phyloP scores from a whole-genome alignment of 1,284 basidiomycete genomes.

The Trichosporon sp. region DNA sequence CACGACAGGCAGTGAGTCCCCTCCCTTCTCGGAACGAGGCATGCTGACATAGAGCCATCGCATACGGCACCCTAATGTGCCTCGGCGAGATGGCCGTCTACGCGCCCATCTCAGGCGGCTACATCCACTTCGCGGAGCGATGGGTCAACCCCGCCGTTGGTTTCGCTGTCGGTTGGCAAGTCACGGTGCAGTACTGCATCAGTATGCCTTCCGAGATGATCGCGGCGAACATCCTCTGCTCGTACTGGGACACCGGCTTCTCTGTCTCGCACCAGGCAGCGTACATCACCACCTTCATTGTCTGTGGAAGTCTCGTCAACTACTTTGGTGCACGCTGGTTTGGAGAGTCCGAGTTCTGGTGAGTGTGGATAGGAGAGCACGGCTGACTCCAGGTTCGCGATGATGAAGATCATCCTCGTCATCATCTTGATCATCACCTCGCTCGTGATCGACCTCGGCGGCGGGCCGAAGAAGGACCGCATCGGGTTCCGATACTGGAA shows the following conservation, averaged over 20 bases:
- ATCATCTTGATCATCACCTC: constrained; percentile 61
- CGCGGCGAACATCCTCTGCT: constrained; percentile 70
- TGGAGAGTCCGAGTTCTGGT: constrained; percentile 63
- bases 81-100: constrained; percentile 53
- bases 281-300: constrained; percentile 27
- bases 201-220: constrained; percentile 74
- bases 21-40: background rate
- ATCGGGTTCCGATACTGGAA: constrained; percentile 63
- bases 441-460: constrained; percentile 62
- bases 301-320: constrained; percentile 57
- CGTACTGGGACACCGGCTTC: constrained; percentile 67
- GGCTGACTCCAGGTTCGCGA: constrained; percentile 36
- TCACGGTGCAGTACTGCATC: constrained; percentile 60
- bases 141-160: constrained; percentile 45
- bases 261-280: constrained; percentile 24
- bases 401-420: constrained; percentile 71
- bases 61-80: constrained; percentile 36
- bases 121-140: constrained; percentile 45
- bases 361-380: no score
- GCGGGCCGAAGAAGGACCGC: constrained; percentile 45
- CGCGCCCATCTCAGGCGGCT: constrained; percentile 50
- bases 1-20: constrained; percentile 7
- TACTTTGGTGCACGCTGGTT: constrained; percentile 71
- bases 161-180: constrained; percentile 41
- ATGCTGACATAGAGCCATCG: background rate